Base-by-base conservation (phyloP, 228 moss, liverwort and hornwort genomes). In the Sphagnum magellanicum region DNA sequence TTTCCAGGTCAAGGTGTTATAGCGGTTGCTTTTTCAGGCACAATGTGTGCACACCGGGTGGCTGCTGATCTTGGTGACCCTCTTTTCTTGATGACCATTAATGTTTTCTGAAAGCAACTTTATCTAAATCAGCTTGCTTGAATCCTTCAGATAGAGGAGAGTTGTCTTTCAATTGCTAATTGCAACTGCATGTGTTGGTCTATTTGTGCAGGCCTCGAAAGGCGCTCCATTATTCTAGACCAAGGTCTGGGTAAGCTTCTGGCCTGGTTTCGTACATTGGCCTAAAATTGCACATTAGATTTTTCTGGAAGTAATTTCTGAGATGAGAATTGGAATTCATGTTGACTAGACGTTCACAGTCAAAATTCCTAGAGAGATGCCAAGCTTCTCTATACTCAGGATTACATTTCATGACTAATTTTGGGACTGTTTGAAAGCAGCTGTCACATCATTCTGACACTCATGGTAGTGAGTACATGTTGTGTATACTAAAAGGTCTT, bases 1-100 rank as follows among this genome's bases (percentile, higher is more conserved):
- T 96, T 96, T 10, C 96, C 96, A 13, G 96, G 96, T 46, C 96
- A 96, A 74, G 96, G 96, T 6, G 96, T 96, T 14, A 96, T 96
- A 71, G 92, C 96, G 10, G 96, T 96, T 6, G 89, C 91, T 50
- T 96, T 96, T 78, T 92, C 92, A 4, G 96, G 88, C 67, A 71
- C 91, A 0, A 96, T 96, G 96, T 96, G 96, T 7, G 96, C 92
- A 47, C 96, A 96, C 50, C 84, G 96, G 5, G 92, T 96, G 4
- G 96, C 96, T 58, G 91, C 92, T 6, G 91, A 96, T 68, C 92
- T 96, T 68, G 96, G 86, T 86, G n/a, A 15, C 8, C 47, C 63
- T 48, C 47, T 63, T 6, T 63, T 63, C 10, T 16, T 32, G 10
- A 48, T 0, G 46, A 10, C 63, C 47, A 4, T 60, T 60, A 5